phyloP scores from a whole-genome alignment of 108 stramenopile species.

The Parietichytrium sp. region DNA sequence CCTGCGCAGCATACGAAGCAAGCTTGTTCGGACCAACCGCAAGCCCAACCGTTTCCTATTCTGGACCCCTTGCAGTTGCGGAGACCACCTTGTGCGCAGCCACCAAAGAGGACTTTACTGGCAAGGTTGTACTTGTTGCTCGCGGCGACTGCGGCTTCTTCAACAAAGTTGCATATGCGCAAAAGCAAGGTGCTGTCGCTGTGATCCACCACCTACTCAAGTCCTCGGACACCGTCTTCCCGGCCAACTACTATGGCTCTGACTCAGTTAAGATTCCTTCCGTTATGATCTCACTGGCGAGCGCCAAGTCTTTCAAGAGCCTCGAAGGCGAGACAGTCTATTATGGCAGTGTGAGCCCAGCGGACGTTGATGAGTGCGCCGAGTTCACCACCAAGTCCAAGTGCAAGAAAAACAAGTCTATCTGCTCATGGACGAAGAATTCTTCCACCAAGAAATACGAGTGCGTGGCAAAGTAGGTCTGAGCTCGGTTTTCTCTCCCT shows the following conservation, averaged over 20 bases:
- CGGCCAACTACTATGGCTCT: not conserved
- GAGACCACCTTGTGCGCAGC: not conserved
- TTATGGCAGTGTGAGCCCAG: too few species aligned
- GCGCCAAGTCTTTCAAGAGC: too few species aligned
- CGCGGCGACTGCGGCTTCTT: slow-evolving; percentile 15
- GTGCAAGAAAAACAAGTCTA: too few species aligned
- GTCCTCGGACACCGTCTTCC: not conserved
- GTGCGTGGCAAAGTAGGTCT: too few species aligned
- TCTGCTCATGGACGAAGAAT: too few species aligned
- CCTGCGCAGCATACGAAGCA: not conserved
- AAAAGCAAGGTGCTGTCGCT: slow-evolving; percentile 25
- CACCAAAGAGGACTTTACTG: not conserved
- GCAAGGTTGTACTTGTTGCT: not conserved
- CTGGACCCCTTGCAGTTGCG: not conserved
- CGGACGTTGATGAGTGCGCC: too few species aligned
- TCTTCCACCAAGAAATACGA: too few species aligned
- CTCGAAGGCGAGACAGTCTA: too few species aligned
- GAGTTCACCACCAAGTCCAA: too few species aligned
- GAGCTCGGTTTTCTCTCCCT: too few species aligned
- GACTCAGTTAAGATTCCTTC: not conserved
- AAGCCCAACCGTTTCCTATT: not conserved
- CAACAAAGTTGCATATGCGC: not conserved
- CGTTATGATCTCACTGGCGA: too few species aligned
- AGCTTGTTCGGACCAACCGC: not conserved
- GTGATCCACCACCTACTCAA: not conserved